A percentile compares a stretch with the other conserved stretches of the same genome.
Conservation (phyloP, 345 rosid species). For the Chamaenerion angustifolium region DNA sequence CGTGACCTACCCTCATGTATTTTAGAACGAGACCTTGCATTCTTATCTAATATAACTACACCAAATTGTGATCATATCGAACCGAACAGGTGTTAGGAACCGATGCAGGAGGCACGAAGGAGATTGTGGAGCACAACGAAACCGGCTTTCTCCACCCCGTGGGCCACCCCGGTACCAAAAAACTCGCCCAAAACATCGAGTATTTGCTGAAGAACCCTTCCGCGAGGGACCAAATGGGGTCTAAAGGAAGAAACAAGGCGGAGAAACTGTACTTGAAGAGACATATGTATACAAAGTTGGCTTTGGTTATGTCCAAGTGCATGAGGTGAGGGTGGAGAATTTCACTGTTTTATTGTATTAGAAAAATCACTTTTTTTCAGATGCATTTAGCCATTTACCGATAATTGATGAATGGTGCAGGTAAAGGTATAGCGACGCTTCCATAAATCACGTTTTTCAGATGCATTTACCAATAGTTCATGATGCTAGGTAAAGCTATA, state of each 20-base stretch:
- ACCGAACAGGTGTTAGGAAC: slow-evolving; percentile 69
- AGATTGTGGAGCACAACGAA: slow-evolving; percentile 64
- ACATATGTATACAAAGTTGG: slow-evolving; percentile 76
- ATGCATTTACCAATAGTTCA: no score
- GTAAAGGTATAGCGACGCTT: no score
- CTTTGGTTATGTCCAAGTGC: slow-evolving; percentile 61
- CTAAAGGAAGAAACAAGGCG: slow-evolving; percentile 52
- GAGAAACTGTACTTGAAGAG: slow-evolving; percentile 60
- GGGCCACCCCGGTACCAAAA: slow-evolving; percentile 40
- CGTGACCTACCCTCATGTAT: slow-evolving; percentile 4
- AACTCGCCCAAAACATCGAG: slow-evolving; percentile 42
- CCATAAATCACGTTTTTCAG: no score
- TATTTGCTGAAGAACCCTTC: slow-evolving; percentile 42
- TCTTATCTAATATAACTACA: not conserved
- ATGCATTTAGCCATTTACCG: no score
- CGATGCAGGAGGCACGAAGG: slow-evolving; percentile 83
- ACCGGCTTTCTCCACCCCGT: slow-evolving; percentile 77
- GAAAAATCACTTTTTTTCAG: no score
- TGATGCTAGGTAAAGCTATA: no score
- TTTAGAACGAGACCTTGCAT: not conserved
- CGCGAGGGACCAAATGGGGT: slow-evolving; percentile 41
- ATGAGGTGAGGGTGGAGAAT: slow-evolving; percentile 38
- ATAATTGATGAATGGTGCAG: no score
- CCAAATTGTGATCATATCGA: not conserved
- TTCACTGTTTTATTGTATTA: slow-evolving; percentile 6